A percentile compares a stretch with the other conserved stretches of the same genome.
These are phyloP conservation scores for Phaffomyces opuntiae DNA, from an alignment of 805 yeast species.

Conservation along the genomic window DNA sequence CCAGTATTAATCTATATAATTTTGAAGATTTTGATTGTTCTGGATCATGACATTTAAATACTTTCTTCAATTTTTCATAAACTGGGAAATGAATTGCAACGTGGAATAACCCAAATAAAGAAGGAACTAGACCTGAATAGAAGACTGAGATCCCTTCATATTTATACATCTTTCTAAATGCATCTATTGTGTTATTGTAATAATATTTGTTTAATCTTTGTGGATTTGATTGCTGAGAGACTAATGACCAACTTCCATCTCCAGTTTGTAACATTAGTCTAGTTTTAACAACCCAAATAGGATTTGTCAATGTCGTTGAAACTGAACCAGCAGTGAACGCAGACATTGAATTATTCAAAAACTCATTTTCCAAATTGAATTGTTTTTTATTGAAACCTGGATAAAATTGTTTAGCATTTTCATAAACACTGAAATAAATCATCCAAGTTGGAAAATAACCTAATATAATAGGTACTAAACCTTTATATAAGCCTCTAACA, in stretches of 20 bases:
- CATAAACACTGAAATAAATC: conserved; percentile 88
- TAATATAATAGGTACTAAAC: conserved; percentile 82
- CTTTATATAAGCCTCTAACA: conserved; percentile 75
- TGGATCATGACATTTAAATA: conserved; percentile 29
- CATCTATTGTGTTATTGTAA: conserved; percentile 78
- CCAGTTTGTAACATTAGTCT: conserved; percentile 79
- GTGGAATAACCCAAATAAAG: conserved; percentile 82
- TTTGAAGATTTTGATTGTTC: conserved; percentile 18
- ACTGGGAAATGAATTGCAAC: conserved; percentile 96
- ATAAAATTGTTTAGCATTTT: conserved; percentile 56
- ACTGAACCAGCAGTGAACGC: conserved; percentile 88
- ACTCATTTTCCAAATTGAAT: conserved; percentile 23
- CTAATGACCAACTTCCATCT: conserved; percentile 13
- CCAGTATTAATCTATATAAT: conserved; percentile 43
- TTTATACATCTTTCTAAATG: conserved; percentile 68
- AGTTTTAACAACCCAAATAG: conserved; percentile 97
- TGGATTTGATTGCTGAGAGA: conserved; percentile 7
- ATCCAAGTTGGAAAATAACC: conserved; percentile 99
- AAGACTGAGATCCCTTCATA: conserved; percentile 78
- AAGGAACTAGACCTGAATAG: conserved; percentile 86
- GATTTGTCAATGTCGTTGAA: conserved; percentile 81
- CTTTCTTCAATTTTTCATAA: conserved; percentile 71
- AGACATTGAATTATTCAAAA: conserved; percentile 35
- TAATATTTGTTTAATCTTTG: conserved; percentile 23
- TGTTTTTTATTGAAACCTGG: conserved; percentile 31